Evolutionary conservation across 2,329 filamentous ascomycete genomes (phyloP), one percentile per base, ranked within the genome.

Genomic region (Sporothrix brasiliensis): DNA sequence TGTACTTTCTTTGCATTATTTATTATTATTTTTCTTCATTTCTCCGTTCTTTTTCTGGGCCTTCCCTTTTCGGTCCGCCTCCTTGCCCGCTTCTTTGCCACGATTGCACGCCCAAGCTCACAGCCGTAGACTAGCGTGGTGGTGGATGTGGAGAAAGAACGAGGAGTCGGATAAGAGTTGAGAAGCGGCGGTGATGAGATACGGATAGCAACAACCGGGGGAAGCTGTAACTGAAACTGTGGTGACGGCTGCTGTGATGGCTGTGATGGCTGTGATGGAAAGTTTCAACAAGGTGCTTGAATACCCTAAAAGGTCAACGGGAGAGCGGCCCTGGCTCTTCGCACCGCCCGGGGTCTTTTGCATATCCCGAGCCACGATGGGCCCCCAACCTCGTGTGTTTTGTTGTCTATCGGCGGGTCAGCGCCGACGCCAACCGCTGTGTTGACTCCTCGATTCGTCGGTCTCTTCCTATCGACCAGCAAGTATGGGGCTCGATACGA

Each of bases 381-480:
- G 39, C 11, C 39, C 11, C 13, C 9, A n/a, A 58, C 39, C 44
- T 63, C 47, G 47, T 63, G 39, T 63, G 44, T 19, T 63, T 30
- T 16, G 16, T n/a, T n/a, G 16, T 9, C 9, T 21, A n/a, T 50
- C 41, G 41, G 41, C 16, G 41, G 41, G 11, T 16, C 11, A 14
- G 41, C 41, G 14, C 6, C 41, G 41, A 16, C 13, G 19, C n/a
- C 7, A 60, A 10, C n/a, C 11, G 34, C 19, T 63, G 34, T 34
- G 34, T 9, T 34, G 34, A 7, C 34, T 34, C 34, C n/a, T 44
- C 27, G 21, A 63, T 56, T 65, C n/a, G 44, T 65, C 60, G 60
- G 60, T 49, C 41, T 44, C 44, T 65, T 65, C 60, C 60, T 65
- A 65, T 65, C 60, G 44, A 44, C 24, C 41, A 49, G 13, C 9